Evolutionary conservation across 176 grass and related monocot species (phyloP), one percentile per base, ranked within the genome.

Genomic region (Triticum turgidum): DNA sequence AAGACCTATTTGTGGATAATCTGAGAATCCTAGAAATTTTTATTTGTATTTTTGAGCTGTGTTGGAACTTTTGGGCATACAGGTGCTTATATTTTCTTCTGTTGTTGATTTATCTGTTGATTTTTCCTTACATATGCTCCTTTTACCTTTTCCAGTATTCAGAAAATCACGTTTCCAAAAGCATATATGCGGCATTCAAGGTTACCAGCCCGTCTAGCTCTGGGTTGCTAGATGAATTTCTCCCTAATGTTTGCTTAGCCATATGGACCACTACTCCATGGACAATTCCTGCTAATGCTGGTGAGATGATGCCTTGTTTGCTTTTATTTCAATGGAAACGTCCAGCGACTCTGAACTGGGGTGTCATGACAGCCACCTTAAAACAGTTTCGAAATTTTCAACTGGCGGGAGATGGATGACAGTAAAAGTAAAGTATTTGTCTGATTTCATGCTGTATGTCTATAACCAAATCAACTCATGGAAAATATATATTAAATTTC

Each of bases 241-340:
- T 95, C 77, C 87, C 91, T 67, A 91, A 98, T 83, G 25, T 98
- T 58, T 94, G 78, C 82, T 83, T 98, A 66, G 96, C 83, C 20
- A 94, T 95, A 91, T 96, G 96, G 96, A 98, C 96, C 65, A 98
- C 96, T 79, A 98, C 96, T 64, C 96, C 96, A 71, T 98, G 96
- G 96, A 98, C 96, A 69, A 95, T 98, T 61, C 96, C 96, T 69
- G 96, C 96, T 82, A 98, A 98, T 98, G 93, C 96, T 83, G 96
- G 96, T 98, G 80, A 95, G 84, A 56, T 86, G 77, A 82, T 81
- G 69, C 89, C 44, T 83, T 80, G 61, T 74, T 86, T 84, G 44
- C 80, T 90, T 90, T 85, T 78, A 79, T 29, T 86, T 63, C 15
- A 37, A 66, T 21, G 77, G 72, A 76, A 59, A 44, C 45, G 79